These are phyloP conservation scores for Mycena belliarum DNA, from an alignment of 768 basidiomycete species.

Conservation along the genomic window DNA sequence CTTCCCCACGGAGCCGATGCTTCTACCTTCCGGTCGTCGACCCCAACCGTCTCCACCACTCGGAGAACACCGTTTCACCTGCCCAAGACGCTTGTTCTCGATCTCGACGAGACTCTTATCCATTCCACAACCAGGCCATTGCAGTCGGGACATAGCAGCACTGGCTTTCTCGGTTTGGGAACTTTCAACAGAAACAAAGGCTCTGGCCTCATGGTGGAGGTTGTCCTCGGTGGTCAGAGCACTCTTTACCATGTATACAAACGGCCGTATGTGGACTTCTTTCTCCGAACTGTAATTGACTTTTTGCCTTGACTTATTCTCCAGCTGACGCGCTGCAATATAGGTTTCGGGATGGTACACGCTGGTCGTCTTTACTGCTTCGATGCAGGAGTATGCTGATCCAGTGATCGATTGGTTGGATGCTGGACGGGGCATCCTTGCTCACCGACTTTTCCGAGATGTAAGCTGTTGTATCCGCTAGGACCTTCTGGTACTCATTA, in stretches of 20 bases:
- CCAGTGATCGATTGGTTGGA: constrained; percentile 99
- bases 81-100: constrained; percentile 94
- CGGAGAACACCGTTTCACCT: constrained; percentile 74
- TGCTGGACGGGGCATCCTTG: constrained; percentile 88
- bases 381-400: constrained; percentile 99
- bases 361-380: constrained; percentile 97
- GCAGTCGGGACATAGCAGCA: constrained; percentile 46
- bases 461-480: constrained; percentile 46
- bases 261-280: constrained; percentile 95
- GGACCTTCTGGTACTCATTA: neutral
- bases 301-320: constrained; percentile 3
- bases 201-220: constrained; percentile 88
- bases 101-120: constrained; percentile 97
- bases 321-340: constrained; percentile 20
- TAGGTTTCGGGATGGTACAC: constrained; percentile 99
- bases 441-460: constrained; percentile 89
- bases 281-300: constrained; percentile 74
- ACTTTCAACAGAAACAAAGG: constrained; percentile 59
- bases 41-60: constrained; percentile 40
- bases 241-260: constrained; percentile 99
- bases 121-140: constrained; percentile 92
- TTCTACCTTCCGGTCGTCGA: constrained; percentile 43
- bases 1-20: constrained; percentile 20
- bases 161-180: constrained; percentile 63
- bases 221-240: constrained; percentile 83